Percentiles rank a stretch among this genome's conserved stretches.
phyloP scores from a whole-genome alignment of 345 rosid genomes.

The Aquilaria yunnanensis region DNA sequence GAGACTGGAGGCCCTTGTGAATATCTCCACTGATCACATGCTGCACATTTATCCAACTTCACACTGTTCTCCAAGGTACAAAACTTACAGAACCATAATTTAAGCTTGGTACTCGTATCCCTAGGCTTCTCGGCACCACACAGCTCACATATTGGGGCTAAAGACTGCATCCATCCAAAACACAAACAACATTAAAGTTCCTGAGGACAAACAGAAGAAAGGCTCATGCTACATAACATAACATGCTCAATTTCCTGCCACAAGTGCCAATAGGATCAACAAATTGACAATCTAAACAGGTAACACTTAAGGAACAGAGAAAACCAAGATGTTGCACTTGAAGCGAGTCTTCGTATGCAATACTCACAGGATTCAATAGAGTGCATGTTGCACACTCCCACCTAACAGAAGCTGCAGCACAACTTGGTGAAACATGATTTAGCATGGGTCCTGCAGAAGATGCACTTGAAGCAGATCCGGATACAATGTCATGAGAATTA shows the following conservation, averaged over 20 bases:
- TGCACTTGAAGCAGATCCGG: constrained; percentile 17
- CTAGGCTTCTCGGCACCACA: constrained; percentile 50
- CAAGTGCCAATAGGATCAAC: too few relatives aligned
- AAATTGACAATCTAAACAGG: neutral
- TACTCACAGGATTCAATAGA: constrained; percentile 73
- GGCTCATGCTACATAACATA: too few relatives aligned
- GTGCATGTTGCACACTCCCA: constrained; percentile 82
- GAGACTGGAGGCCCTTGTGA: constrained; percentile 65
- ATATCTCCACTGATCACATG: constrained; percentile 85
- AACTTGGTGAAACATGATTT: constrained; percentile 19
- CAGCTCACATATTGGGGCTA: constrained; percentile 63
- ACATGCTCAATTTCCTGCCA: too few relatives aligned
- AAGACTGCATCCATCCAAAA: constrained; percentile 32
- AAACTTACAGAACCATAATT: constrained; percentile 68
- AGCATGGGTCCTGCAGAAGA: constrained; percentile 13
- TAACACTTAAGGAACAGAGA: too few relatives aligned
- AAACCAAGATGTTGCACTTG: too few relatives aligned
- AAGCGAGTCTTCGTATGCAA: neutral
- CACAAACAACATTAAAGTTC: neutral
- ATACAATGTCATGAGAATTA: constrained; percentile 19
- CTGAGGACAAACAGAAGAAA: neutral
- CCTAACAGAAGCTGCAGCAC: constrained; percentile 28
- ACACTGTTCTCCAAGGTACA: constrained; percentile 65
- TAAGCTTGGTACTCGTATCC: constrained; percentile 33
- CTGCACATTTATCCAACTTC: constrained; percentile 62